Evolutionary conservation across 345 rosid genomes (phyloP).

Genomic region (Theobroma cacao): DNA sequence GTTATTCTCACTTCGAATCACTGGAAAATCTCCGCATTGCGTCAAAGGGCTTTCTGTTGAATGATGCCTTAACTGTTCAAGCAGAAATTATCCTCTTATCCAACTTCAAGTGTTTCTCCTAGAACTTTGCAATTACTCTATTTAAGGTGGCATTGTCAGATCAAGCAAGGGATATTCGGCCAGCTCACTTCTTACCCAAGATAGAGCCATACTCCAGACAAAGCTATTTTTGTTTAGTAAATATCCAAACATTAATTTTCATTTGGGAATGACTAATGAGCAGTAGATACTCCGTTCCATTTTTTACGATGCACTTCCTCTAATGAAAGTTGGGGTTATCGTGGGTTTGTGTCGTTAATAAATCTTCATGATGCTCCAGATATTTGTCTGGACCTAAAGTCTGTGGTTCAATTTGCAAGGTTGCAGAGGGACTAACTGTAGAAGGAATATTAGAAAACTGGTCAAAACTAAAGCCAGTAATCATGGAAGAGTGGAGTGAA

Average conservation of each 20-base stretch:
- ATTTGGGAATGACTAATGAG: neutral
- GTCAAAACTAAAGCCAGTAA: conserved; percentile 73
- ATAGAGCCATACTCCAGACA: neutral
- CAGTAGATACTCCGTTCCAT: too few species aligned
- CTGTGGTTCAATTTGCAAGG: conserved; percentile 43
- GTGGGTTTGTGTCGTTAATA: too few species aligned
- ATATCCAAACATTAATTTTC: neutral
- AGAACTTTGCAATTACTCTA: neutral
- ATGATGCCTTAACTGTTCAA: conserved; percentile 27
- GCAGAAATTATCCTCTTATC: conserved; percentile 22
- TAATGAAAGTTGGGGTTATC: too few species aligned
- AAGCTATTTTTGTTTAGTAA: neutral
- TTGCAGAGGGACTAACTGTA: conserved; percentile 65
- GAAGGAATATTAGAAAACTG: conserved; percentile 71
- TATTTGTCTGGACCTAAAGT: conserved; percentile 17
- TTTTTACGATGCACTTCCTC: too few species aligned
- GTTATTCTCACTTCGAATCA: conserved; percentile 23
- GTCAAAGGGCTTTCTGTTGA: conserved; percentile 13
- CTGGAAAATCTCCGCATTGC: conserved; percentile 1
- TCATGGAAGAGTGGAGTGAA: conserved; percentile 84
- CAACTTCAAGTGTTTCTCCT: neutral
- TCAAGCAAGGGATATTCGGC: neutral
- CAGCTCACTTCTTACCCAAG: neutral
- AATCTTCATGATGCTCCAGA: too few species aligned
- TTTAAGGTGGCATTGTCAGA: neutral